Evolutionary conservation across 495 filamentous ascomycete genomes (phyloP), one percentile per base, ranked within the genome.

Genomic region (Parachaetomium inaequale): DNA sequence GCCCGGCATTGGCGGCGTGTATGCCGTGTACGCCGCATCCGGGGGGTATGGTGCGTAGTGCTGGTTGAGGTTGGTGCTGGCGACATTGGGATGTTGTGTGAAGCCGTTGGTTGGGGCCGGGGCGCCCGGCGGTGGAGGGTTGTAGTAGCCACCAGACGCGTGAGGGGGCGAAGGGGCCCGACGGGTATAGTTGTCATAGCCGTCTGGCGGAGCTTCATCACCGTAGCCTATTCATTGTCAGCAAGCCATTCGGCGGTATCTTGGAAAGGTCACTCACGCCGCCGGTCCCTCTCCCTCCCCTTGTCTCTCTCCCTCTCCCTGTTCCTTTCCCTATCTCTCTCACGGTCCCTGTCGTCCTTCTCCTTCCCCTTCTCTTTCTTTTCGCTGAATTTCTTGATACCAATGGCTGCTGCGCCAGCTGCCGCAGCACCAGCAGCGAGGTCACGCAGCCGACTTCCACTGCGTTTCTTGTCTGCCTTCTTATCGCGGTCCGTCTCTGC

Each of bases 331-430:
- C 58, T 43, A 8, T 67, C 54, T 15, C 65, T 52, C 3, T 65
- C 66, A 19, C 64, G 53, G 0, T 61, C 51, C n/a, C 63, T 59
- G 1, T 59, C 66, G 36, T 75, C 75, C 66, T 76, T 79, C 62
- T 74, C 68, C 32, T 59, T 62, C 7, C 47, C 63, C 25, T 65
- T 65, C n/a, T 74, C 73, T 25, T 71, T 71, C n/a, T 64, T 69
- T 4, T 91, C 88, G 62, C 82, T 82, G 51, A 82, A 85, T 70
- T 91, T 88, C 62, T 84, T 88, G 19, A 91, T 85, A n/a, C 89
- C 89, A 62, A 93, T 81, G 6, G 88, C 92, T 15, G 89, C 86
- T 1, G 88, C 90, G 21, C 84, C 87, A 26, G 89, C 87, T 31
- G 84, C 88, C 29, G 88, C 78, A 7, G 84, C 90, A 3, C 83